A percentile compares a stretch with the other conserved stretches of the same genome.
Conservation (phyloP, 371 early-diverging fungal species). For the Mucor sp. region DNA sequence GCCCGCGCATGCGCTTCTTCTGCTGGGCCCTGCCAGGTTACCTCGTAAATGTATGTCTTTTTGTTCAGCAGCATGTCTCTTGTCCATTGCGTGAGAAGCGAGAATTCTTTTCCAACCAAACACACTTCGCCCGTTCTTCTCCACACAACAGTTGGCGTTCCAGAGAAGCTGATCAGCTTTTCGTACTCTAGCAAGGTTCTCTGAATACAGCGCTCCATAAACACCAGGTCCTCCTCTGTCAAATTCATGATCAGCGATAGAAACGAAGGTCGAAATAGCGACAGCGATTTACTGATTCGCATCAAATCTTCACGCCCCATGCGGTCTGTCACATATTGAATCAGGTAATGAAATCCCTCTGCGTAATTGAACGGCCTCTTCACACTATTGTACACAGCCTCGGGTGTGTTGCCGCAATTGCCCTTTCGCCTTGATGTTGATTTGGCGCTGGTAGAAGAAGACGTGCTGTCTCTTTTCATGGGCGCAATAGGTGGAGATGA, state of each 20-base stretch:
- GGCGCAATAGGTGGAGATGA: slow-evolving; percentile 4
- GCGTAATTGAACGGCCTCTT: slow-evolving; percentile 83
- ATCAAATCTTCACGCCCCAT: slow-evolving; percentile 86
- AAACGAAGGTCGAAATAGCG: slow-evolving; percentile 90
- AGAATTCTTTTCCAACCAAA: slow-evolving; percentile 91
- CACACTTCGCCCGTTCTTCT: slow-evolving; percentile 92
- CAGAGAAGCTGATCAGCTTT: slow-evolving; percentile 77
- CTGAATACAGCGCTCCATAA: slow-evolving; percentile 94
- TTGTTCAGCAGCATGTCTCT: slow-evolving; percentile 76
- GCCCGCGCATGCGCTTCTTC: neutral
- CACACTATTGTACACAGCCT: slow-evolving; percentile 68
- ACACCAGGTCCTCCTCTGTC: slow-evolving; percentile 88
- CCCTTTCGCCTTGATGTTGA: slow-evolving; percentile 34
- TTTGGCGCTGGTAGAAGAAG: slow-evolving; percentile 16
- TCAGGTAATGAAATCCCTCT: slow-evolving; percentile 87
- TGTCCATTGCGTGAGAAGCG: slow-evolving; percentile 86
- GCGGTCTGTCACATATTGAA: slow-evolving; percentile 78
- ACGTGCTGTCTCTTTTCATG: slow-evolving; percentile 21
- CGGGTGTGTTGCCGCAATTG: slow-evolving; percentile 43
- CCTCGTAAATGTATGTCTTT: slow-evolving; percentile 72
- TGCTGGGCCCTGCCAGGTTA: slow-evolving; percentile 1
- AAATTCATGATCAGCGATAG: slow-evolving; percentile 90
- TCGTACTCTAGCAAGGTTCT: slow-evolving; percentile 73
- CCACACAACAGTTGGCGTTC: slow-evolving; percentile 95
- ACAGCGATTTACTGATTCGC: slow-evolving; percentile 84